Evolutionary conservation across 176 grass and related monocot species (phyloP), one percentile per base, ranked within the genome.

Genomic region (Aechmea fasciata): DNA sequence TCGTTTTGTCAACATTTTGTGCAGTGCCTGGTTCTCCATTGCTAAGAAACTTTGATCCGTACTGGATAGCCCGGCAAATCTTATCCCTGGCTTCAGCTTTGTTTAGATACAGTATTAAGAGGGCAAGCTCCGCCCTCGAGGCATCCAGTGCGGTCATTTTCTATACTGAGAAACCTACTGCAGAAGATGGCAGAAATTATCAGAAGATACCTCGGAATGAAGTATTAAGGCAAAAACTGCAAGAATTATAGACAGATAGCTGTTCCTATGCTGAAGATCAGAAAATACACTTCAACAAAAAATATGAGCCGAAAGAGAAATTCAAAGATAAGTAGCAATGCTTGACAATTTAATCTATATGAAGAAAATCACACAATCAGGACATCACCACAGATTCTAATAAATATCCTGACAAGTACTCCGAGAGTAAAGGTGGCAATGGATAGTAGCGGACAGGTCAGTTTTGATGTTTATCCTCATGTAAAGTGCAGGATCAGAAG

Each of bases 31-130:
- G 84, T 57, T 90, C 0, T 14, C 91, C 91, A 3, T 96, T 85
- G 41, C 91, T 96, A 57, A 96, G 20, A 17, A 90, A 96, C 72
- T 96, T 96, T 0, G 91, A 96, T 49, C 91, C 91, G 50, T 96
- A 96, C 10, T 96, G 91, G 62, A 96, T 85, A n/a, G 91, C 87
- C 68, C 91, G 48, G 12, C 87, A 90, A 15, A 96, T 87, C 75
- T 96, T 96, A 75, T 96, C 91, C 73, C 91, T 90, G 51, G 84
- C 87, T 28, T 96, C 91, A 9, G 91, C 91, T 74, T 90, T 96
- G 82, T 90, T 96, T 9, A 96, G 51, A 64, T 87, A 96, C 2
- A 96, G 49, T 70, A 96, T 81, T 55, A 90, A 71, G 69, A 96
- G 84, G 9, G 78, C 71, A 71, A 96, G 77, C 75, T 96, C 91